Base-by-base conservation (phyloP, 257 asterid species). In the Coffea canephora region DNA sequence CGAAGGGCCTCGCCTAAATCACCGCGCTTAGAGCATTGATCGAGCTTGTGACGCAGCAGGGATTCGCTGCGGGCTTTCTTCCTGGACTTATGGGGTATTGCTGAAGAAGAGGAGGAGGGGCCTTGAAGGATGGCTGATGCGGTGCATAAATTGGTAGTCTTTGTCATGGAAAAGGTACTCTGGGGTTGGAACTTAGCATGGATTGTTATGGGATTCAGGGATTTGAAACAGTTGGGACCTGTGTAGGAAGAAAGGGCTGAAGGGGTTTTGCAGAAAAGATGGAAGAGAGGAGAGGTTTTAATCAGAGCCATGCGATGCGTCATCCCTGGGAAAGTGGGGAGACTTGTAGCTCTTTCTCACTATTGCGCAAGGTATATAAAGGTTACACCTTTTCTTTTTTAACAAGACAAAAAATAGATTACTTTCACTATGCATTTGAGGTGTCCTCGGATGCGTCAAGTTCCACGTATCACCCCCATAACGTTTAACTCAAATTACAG, bases 1-100 rank as follows among this genome's bases (percentile, higher is more conserved):
- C 88, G 84, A 77, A 94, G 85, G 79, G 97, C 98, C 81, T 90
- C 92, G 8, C 59, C 78, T 25, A 91, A 72, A 85, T 94, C 92
- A 10, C 89, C 91, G 0, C 76, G 78, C 67, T 84, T 89, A 21
- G 98, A 93, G 77, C 98, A 94, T 65, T 41, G 84, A 8, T 88
- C 89, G 45, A 94, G 96, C 68, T 90, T 93, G 73, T 57, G 78
- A 41, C 88, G 86, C 23, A 94, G 90, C 70, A 89, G 79, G 80
- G 83, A n/a, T 54, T 87, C 88, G 23, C 79, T 71, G 11, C 87
- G 85, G 4, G 86, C 88, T 78, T 80, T 90, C 75, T 85, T 92
- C 75, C 76, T 77, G 66, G 90, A 72, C 67, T 64, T 84, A 36
- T 54, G 1, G 21, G 23, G 23, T 4, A 15, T 5, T 54, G 23